Percentiles rank a stretch among this genome's conserved stretches.
phyloP scores from a whole-genome alignment of 1,139 yeast species.

The Pichia inconspicua region DNA sequence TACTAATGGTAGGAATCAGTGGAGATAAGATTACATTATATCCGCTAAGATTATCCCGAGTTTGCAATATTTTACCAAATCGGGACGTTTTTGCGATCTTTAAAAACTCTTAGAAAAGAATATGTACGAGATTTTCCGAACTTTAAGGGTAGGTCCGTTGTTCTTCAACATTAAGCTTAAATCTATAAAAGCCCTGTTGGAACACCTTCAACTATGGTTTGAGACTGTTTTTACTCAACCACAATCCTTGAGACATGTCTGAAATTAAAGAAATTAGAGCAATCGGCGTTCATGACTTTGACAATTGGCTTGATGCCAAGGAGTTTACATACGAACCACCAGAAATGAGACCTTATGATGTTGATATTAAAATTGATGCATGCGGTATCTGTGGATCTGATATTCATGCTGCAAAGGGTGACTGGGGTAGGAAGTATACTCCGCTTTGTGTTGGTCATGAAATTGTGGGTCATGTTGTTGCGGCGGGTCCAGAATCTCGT shows the following conservation, averaged over 20 bases:
- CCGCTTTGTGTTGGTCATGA: slow-evolving; percentile 39
- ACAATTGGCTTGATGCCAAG: slow-evolving; percentile 39
- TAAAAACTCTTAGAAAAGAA: no score
- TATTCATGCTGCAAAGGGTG: slow-evolving; percentile 33
- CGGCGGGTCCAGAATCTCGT: slow-evolving; percentile 35
- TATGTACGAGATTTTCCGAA: no score
- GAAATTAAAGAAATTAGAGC: slow-evolving; percentile 29
- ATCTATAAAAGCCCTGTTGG: no score
- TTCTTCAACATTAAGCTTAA: no score
- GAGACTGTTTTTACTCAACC: no score
- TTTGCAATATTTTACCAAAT: no score
- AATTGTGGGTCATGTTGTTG: slow-evolving; percentile 35
- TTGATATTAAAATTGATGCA: slow-evolving; percentile 38
- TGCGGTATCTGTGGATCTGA: slow-evolving; percentile 62
- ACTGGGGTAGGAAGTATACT: slow-evolving; percentile 30
- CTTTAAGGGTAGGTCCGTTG: no score
- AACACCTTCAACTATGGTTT: no score
- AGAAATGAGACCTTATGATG: slow-evolving; percentile 43
- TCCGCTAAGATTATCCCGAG: no score
- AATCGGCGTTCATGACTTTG: slow-evolving; percentile 33
- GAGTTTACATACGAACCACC: slow-evolving; percentile 35
- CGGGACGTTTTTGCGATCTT: no score
- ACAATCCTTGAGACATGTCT: neutral
- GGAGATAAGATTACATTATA: no score
- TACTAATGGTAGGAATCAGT: no score